phyloP scores from a whole-genome alignment of 1,139 yeast genomes.

The Saccharomyces hybrid region DNA sequence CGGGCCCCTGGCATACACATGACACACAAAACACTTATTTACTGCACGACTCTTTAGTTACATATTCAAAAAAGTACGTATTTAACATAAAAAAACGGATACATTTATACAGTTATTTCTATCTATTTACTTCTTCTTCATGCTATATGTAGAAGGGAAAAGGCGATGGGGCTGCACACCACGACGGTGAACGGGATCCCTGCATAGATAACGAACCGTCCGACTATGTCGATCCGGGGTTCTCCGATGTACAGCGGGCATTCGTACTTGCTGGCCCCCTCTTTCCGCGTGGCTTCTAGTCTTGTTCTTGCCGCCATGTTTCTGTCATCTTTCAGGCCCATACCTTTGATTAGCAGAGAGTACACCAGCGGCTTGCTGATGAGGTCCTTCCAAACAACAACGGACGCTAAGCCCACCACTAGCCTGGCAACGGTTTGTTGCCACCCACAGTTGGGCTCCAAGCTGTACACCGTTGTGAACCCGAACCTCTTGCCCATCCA shows the following conservation, averaged over 20 bases:
- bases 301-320: constrained; percentile 7
- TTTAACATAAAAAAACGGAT: not conserved
- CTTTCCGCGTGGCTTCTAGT: constrained; percentile 6
- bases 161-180: constrained; percentile 22
- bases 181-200: constrained; percentile 28
- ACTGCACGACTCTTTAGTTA: constrained; percentile 1
- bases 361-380: constrained; percentile 21
- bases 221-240: constrained; percentile 23
- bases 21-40: constrained; percentile 35
- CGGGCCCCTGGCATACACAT: constrained; percentile 35
- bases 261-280: constrained; percentile 8
- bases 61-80: not conserved
- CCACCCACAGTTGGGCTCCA: constrained; percentile 8
- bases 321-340: constrained; percentile 23
- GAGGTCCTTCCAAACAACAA: constrained; percentile 27
- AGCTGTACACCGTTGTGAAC: constrained; percentile 7
- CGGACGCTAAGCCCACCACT: constrained; percentile 23
- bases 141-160: constrained; percentile 9
- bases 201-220: constrained; percentile 28
- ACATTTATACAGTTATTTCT: not conserved
- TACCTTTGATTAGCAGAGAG: constrained; percentile 11
- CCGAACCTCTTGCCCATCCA: constrained; percentile 18
- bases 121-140: not conserved
- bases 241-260: constrained; percentile 23
- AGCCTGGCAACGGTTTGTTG: constrained; percentile 11